phyloP scores from a whole-genome alignment of 495 filamentous ascomycete genomes.

The Apiosordaria backusii region DNA sequence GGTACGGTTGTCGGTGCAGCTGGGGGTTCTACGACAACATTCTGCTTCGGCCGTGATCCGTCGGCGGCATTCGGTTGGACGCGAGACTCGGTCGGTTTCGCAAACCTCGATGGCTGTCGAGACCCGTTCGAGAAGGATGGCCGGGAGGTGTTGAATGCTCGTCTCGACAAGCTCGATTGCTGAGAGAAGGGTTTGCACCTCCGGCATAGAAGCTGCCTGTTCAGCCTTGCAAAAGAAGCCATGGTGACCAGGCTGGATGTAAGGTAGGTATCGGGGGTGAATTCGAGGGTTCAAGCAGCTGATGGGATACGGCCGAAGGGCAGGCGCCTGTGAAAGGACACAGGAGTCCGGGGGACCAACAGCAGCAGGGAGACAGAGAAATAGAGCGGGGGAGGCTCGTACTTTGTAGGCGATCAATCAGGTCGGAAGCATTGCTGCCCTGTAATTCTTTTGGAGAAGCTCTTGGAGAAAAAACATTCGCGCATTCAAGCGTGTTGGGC shows the following conservation, averaged over 20 bases:
- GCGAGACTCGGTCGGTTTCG: neutral
- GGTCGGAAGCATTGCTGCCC: neutral
- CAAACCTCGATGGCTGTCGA: neutral
- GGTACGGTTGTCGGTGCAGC: neutral
- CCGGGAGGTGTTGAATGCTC: neutral
- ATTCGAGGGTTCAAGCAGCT: no score
- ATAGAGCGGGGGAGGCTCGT: neutral
- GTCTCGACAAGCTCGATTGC: neutral
- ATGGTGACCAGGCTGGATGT: neutral
- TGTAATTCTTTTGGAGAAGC: neutral
- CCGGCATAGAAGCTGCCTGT: neutral
- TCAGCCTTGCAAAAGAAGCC: neutral
- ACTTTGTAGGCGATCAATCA: neutral
- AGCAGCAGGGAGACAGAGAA: neutral
- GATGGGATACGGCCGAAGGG: neutral
- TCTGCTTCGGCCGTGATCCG: neutral
- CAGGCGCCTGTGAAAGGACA: neutral
- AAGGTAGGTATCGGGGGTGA: neutral
- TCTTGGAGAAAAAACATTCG: conserved; percentile 2
- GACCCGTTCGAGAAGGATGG: neutral
- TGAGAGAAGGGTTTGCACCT: neutral
- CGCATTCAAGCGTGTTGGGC: neutral
- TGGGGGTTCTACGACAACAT: neutral
- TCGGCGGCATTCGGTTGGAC: neutral
- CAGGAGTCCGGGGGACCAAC: neutral